Evolutionary conservation across 2,329 filamentous ascomycete genomes (phyloP).

Genomic region (Fusarium tricinctum): DNA sequence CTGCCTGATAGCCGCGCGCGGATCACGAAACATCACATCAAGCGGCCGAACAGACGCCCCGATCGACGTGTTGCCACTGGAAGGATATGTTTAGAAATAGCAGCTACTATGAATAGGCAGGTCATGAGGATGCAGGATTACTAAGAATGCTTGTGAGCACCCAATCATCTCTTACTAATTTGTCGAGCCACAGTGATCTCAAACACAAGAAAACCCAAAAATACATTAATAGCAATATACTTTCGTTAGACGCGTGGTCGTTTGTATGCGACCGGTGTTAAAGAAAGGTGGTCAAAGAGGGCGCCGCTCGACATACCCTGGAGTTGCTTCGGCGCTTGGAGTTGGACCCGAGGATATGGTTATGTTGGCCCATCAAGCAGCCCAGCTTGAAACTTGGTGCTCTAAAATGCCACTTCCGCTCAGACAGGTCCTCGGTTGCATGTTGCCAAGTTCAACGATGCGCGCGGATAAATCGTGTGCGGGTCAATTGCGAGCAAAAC

Average conservation of each 20-base stretch:
- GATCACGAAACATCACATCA: slow-evolving; percentile 14
- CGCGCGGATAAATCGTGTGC: not conserved
- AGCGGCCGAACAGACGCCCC: slow-evolving; percentile 11
- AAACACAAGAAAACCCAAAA: slow-evolving; percentile 11
- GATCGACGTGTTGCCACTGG: slow-evolving; percentile 3
- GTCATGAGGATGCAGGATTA: not conserved
- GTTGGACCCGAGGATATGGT: slow-evolving; percentile 18
- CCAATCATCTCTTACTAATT: slow-evolving; percentile 19
- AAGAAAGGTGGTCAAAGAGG: not conserved
- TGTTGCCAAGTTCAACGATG: not conserved
- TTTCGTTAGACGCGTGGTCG: slow-evolving; percentile 12
- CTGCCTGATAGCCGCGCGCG: slow-evolving; percentile 14
- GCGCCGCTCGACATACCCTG: slow-evolving; percentile 8
- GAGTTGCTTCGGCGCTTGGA: slow-evolving; percentile 20
- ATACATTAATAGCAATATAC: not conserved
- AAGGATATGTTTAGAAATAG: slow-evolving; percentile 12
- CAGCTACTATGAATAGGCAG: slow-evolving; percentile 1
- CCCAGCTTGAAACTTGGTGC: slow-evolving; percentile 18
- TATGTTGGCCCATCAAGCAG: slow-evolving; percentile 6
- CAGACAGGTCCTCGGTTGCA: not conserved
- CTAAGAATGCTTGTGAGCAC: not conserved
- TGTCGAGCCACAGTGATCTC: not conserved
- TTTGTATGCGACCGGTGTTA: slow-evolving; percentile 4
- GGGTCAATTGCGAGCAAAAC: not conserved
- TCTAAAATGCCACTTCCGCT: too few species aligned